Conservation (phyloP, 2,329 filamentous ascomycete species). For the Paraphaeosphaeria minitans region DNA sequence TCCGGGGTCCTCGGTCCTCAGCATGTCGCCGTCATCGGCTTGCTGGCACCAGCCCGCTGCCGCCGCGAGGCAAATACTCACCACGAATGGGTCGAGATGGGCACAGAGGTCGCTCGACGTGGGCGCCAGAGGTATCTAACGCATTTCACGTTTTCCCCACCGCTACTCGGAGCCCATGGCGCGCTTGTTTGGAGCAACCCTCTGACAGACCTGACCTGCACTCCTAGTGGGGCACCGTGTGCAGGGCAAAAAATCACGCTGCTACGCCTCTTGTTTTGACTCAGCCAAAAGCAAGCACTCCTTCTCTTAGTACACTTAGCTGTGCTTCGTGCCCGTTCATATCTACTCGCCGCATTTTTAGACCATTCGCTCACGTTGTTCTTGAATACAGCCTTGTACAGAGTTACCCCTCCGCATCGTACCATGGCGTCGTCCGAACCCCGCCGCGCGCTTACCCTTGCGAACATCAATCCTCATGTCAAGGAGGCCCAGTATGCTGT, state of each 20-base stretch:
- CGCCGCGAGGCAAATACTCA: slow-evolving; percentile 22
- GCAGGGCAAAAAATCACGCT: slow-evolving; percentile 8
- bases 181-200: neutral
- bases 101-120: slow-evolving; percentile 15
- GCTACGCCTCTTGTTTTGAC: slow-evolving; percentile 3
- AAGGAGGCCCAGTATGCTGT: slow-evolving; percentile 93
- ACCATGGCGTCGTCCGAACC: slow-evolving; percentile 53
- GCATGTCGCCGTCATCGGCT: slow-evolving; percentile 45
- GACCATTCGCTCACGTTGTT: slow-evolving; percentile 15
- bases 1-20: slow-evolving; percentile 27
- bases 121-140: slow-evolving; percentile 37
- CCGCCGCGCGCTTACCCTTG: slow-evolving; percentile 64
- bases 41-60: slow-evolving; percentile 21
- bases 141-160: slow-evolving; percentile 19
- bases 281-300: slow-evolving; percentile 2
- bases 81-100: slow-evolving; percentile 21
- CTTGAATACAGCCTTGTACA: slow-evolving; percentile 10
- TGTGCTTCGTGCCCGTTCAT: slow-evolving; percentile 11
- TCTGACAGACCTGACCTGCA: neutral
- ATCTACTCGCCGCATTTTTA: slow-evolving; percentile 12
- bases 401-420: slow-evolving; percentile 29
- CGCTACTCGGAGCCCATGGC: slow-evolving; percentile 11
- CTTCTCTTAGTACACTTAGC: slow-evolving; percentile 14
- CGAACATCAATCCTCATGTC: slow-evolving; percentile 93
- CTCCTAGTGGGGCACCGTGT: slow-evolving; percentile 9